Evolutionary conservation across 2,329 filamentous ascomycete species (phyloP), one percentile per base, ranked within the genome.

Genomic region (Gliomastix tumulicola): DNA sequence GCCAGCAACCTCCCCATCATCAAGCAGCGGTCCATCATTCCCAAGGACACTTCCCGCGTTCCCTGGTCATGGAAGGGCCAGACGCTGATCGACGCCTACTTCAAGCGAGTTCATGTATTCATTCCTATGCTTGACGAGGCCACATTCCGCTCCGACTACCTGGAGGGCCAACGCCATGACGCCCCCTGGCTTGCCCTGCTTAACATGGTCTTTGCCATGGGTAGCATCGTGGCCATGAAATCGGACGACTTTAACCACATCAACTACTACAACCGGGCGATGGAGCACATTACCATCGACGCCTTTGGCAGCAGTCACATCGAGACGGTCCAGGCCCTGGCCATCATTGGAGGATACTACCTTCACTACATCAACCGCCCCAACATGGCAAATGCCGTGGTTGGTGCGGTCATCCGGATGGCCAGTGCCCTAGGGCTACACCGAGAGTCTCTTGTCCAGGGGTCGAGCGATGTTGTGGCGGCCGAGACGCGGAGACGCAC

Each of bases 181-280:
- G 67, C 74, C 2, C 71, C 81, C 16, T 88, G 84, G 84, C 66
- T 86, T 15, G 78, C 79, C 8, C 60, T 88, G 7, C 62, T 87
- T 16, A 88, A 88, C 53, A 84, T 84, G 63, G 82, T 88, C 5
- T 82, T 87, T 45, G 82, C 82, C 5, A 75, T 88, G 62, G 84
- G 84, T 12, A 84, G 79, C 47, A 78, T 88, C 34, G 80, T 75
- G 2, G 78, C 79, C 23, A 76, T 74, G 44, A 82, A 73, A 47
- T 71, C 69, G 2, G 68, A 81, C 28, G 81, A 85, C 51, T 74
- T 76, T 43, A 76, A 70, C 38, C 83, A 88, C 49, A 70, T 84
- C 48, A 73, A 73, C 43, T 88, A 82, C 58, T 88, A 84, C 57
- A 74, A 73, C 45, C 71, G 76, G 20, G 79, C 82, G 15, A 81